Evolutionary conservation across 192 early-diverging fungal genomes (phyloP).

Genomic region (Coemansia sp.): DNA sequence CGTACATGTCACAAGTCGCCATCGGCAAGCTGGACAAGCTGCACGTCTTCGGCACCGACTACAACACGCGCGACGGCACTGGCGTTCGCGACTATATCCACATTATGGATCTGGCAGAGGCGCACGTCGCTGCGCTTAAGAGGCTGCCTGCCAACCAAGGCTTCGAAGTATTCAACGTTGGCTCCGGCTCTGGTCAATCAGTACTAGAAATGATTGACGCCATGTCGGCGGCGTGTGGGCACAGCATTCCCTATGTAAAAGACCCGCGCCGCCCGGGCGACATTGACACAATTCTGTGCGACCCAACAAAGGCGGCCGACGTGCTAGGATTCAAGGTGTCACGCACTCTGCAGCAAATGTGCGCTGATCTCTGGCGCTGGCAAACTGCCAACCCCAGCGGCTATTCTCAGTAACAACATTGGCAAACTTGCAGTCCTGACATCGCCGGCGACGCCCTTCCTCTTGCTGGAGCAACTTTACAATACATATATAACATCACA

Average conservation of each 20-base stretch:
- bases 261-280: constrained; percentile 78
- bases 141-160: constrained; percentile 65
- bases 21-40: constrained; percentile 81
- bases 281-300: constrained; percentile 83
- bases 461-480: too few relatives aligned
- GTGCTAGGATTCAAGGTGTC: constrained; percentile 71
- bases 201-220: constrained; percentile 92
- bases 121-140: constrained; percentile 83
- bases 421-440: too few relatives aligned
- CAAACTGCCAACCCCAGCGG: constrained; percentile 72
- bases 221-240: constrained; percentile 76
- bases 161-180: constrained; percentile 85
- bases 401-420: constrained; percentile 17
- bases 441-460: too few relatives aligned
- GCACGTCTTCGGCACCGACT: constrained; percentile 92
- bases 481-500: too few relatives aligned
- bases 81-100: constrained; percentile 96
- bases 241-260: constrained; percentile 74
- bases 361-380: constrained; percentile 74
- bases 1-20: constrained; percentile 85
- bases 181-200: constrained; percentile 89
- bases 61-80: constrained; percentile 91
- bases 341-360: constrained; percentile 64
- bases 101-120: constrained; percentile 90
- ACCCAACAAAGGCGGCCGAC: constrained; percentile 64